These are phyloP conservation scores for Chytriomyces sp. DNA, from an alignment of 192 early-diverging fungal species.

Conservation along the genomic window DNA sequence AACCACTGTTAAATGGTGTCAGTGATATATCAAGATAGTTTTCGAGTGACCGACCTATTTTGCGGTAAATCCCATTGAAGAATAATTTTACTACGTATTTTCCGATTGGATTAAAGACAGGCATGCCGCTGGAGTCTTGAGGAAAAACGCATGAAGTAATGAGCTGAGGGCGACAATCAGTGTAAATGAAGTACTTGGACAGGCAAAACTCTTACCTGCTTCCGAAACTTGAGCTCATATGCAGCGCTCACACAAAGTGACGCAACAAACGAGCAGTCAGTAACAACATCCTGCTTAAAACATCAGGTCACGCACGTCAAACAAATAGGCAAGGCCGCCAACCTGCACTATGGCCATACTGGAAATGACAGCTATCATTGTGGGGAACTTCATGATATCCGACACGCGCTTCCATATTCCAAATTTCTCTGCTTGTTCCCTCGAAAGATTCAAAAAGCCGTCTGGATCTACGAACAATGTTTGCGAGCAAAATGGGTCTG, in stretches of 20 bases:
- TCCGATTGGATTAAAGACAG: slow-evolving; percentile 82
- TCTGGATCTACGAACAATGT: slow-evolving; percentile 75
- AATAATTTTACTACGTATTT: slow-evolving; percentile 87
- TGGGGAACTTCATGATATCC: slow-evolving; percentile 68
- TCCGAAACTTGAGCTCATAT: slow-evolving; percentile 72
- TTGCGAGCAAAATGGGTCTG: slow-evolving; percentile 60
- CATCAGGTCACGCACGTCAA: slow-evolving; percentile 43
- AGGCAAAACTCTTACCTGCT: slow-evolving; percentile 55
- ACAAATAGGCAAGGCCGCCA: not conserved
- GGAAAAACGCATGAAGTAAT: slow-evolving; percentile 87
- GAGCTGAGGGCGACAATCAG: slow-evolving; percentile 43
- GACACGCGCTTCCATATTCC: slow-evolving; percentile 81
- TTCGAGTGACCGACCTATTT: slow-evolving; percentile 54
- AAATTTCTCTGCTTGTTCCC: slow-evolving; percentile 73
- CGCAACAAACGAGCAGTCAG: slow-evolving; percentile 95
- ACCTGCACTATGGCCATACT: slow-evolving; percentile 45
- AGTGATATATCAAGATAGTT: not conserved
- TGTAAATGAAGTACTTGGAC: not conserved
- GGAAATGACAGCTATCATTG: slow-evolving; percentile 70
- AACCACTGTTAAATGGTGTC: slow-evolving; percentile 56
- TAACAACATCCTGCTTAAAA: slow-evolving; percentile 87
- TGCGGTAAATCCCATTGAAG: slow-evolving; percentile 83
- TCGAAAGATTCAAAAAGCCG: slow-evolving; percentile 71
- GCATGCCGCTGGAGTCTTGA: slow-evolving; percentile 68
- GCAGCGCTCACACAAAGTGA: slow-evolving; percentile 83